These are phyloP conservation scores for Paramecium caudatum DNA, from an alignment of 73 alveolate species.

Conservation along the genomic window DNA sequence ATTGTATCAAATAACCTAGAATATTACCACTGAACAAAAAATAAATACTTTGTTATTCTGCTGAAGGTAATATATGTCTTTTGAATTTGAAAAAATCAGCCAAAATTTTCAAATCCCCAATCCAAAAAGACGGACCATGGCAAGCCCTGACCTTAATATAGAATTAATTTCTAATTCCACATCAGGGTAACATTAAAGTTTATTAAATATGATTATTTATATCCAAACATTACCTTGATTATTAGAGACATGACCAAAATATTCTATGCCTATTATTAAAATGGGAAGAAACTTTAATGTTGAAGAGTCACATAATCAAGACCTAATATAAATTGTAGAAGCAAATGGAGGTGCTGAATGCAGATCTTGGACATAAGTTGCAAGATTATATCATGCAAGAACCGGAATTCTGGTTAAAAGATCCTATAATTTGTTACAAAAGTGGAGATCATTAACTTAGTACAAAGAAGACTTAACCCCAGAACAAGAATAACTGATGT, in stretches of 20 bases:
- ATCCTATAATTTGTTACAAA: too few relatives aligned
- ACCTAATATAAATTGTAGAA: background rate
- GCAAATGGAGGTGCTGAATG: background rate
- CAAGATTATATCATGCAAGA: background rate
- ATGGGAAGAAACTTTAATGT: background rate
- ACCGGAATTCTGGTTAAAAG: background rate
- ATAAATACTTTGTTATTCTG: constrained; percentile 20
- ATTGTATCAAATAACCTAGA: background rate
- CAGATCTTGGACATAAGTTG: background rate
- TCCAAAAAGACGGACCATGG: constrained; percentile 22
- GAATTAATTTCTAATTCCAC: background rate
- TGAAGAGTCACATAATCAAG: background rate
- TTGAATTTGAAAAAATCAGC: background rate
- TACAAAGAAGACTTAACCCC: background rate
- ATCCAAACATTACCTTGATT: too few relatives aligned
- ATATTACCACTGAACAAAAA: background rate
- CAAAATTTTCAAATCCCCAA: background rate
- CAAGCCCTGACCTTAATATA: background rate
- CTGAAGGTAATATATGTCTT: constrained; percentile 21
- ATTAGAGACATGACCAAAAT: too few relatives aligned
- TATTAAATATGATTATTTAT: background rate
- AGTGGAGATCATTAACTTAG: background rate
- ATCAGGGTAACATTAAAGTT: background rate
- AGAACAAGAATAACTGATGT: background rate
- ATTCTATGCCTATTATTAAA: too few relatives aligned